Base-by-base conservation (phyloP, 2,329 filamentous ascomycete genomes). In the Penicillium sp. region DNA sequence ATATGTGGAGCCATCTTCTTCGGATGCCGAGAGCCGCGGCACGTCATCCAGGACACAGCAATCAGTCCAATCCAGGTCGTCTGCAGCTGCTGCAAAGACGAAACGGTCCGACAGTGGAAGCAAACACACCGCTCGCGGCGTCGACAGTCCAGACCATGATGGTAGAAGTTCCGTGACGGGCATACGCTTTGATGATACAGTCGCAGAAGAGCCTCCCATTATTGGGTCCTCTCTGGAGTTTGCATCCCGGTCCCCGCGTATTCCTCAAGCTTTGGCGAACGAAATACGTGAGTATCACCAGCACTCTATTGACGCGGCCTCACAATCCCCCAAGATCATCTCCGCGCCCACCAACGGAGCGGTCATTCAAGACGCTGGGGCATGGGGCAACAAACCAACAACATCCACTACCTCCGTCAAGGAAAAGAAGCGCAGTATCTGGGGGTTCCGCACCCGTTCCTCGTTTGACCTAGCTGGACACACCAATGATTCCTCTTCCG, bases 311-410 rank as follows among this genome's bases (percentile, higher is more conserved):
- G 45, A 59, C 55, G 53, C 72, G 58, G 28, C 66, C 62, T 54
- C 67, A 13, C 60, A 64, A 18, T 68, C 64, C 45, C 69, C 68
- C 47, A 79, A 76, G 55, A 59, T 69, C n/a, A 96, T 96, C 45
- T 96, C 91, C 1, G 88, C 77, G 1, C 90, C 91, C 1, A 90
- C 84, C 49, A 93, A 96, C 64, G 84, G 86, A 12, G 81, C 88
- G 42, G 77, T 89, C 13, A 95, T 97, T 54, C 84, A 90, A 26
- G 87, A 96, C 65, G 78, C 83, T 12, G 80, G 83, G n/a, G 77
- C 81, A 4, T 95, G 90, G 89, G 90, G 90, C n/a, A 88, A 87
- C 66, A 93, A 84, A 67, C 66, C 78, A 8, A 58, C 62, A n/a
- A 68, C 67, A 34, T 84, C 88, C 29, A 43, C 42, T 13, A 43